phyloP scores from a whole-genome alignment of 2,329 filamentous ascomycete genomes.

The Cordyceps javanica region DNA sequence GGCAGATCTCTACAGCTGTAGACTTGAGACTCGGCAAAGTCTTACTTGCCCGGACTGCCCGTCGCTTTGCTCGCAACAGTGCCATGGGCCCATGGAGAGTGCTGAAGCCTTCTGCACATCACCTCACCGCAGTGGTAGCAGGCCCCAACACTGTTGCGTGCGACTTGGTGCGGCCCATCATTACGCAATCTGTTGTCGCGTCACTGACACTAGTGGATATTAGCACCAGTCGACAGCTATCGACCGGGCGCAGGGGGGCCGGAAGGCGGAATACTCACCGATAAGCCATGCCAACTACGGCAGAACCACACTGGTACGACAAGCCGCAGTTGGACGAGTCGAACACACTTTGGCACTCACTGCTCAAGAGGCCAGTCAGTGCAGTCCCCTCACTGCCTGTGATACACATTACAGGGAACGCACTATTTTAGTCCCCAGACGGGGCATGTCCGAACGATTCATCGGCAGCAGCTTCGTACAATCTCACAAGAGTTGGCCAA shows the following conservation, averaged over 20 bases:
- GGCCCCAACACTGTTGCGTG: not conserved
- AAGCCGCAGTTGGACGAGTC: not conserved
- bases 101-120: not conserved
- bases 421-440: conserved; percentile 2
- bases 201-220: not conserved
- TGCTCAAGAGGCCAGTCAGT: not conserved
- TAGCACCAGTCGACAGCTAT: not conserved
- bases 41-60: not conserved
- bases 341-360: not conserved
- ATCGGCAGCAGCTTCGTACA: not conserved
- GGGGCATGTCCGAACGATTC: not conserved
- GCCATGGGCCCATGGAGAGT: not conserved
- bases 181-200: conserved; percentile 1
- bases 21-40: not conserved
- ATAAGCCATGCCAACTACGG: not conserved
- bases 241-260: not conserved
- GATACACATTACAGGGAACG: not conserved
- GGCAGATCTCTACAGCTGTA: not conserved
- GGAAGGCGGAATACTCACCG: conserved; percentile 1
- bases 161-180: not conserved
- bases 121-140: not conserved
- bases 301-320: not conserved
- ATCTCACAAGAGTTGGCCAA: not conserved
- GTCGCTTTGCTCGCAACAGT: not conserved
- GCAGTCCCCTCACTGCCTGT: not conserved